Evolutionary conservation across 768 basidiomycete genomes (phyloP).

Genomic region (Tremella fuciformis): DNA sequence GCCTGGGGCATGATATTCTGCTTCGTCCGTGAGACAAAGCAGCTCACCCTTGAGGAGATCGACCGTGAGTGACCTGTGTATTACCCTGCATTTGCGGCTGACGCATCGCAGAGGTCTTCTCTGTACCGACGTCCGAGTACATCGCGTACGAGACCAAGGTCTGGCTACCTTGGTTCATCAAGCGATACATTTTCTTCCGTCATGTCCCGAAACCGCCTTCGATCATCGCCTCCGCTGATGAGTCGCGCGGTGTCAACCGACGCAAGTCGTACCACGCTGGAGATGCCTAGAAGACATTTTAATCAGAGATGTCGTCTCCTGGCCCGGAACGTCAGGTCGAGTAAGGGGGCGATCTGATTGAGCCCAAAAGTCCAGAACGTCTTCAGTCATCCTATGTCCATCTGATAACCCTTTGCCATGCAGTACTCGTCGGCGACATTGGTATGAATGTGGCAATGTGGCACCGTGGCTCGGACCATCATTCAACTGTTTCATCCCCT

Average conservation of each 20-base stretch:
- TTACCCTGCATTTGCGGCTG: too few relatives aligned
- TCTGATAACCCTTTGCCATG: too few relatives aligned
- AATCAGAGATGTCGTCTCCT: too few relatives aligned
- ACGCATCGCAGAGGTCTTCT: conserved; percentile 34
- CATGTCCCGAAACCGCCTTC: conserved; percentile 18
- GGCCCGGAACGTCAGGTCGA: too few relatives aligned
- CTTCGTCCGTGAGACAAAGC: conserved; percentile 30
- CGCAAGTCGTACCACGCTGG: background rate
- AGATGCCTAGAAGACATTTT: too few relatives aligned
- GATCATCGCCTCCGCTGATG: conserved; percentile 7
- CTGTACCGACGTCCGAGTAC: conserved; percentile 35
- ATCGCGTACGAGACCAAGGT: conserved; percentile 33
- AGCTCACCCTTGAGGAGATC: conserved; percentile 34
- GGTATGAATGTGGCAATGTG: too few relatives aligned
- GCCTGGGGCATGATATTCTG: conserved; percentile 36
- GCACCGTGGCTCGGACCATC: too few relatives aligned
- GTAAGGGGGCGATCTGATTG: too few relatives aligned
- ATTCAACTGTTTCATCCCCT: too few relatives aligned
- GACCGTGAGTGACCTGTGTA: conserved; percentile 18
- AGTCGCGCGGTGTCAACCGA: background rate
- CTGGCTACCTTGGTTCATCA: conserved; percentile 41
- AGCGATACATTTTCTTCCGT: conserved; percentile 43
- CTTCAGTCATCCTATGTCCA: too few relatives aligned
- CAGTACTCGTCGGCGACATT: too few relatives aligned
- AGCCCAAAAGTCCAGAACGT: too few relatives aligned